These are phyloP conservation scores for Acacia concinna DNA, from an alignment of 331 rosid genomes.

Conservation along the genomic window DNA sequence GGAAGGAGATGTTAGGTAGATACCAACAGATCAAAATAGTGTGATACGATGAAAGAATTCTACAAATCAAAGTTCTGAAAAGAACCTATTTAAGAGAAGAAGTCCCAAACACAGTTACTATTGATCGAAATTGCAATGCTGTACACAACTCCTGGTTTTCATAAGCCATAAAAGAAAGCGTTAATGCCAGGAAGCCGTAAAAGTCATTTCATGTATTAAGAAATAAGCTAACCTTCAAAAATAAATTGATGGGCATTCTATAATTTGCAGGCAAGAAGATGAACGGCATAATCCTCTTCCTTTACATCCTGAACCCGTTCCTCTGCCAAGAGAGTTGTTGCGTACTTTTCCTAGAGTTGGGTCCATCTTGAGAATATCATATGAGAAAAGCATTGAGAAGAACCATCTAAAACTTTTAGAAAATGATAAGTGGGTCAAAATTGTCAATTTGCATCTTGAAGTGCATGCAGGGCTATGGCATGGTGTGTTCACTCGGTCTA, in stretches of 20 bases:
- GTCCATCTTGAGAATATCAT: slow-evolving; percentile 52
- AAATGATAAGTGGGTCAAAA: slow-evolving; percentile 59
- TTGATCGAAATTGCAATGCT: neutral
- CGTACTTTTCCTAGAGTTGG: slow-evolving; percentile 58
- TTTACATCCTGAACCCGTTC: slow-evolving; percentile 42
- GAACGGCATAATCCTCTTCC: slow-evolving; percentile 51
- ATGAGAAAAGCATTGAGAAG: slow-evolving; percentile 35
- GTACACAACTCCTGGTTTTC: neutral
- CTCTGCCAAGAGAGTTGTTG: slow-evolving; percentile 48
- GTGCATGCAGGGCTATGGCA: slow-evolving; percentile 56
- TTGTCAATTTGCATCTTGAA: slow-evolving; percentile 47
- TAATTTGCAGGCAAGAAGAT: slow-evolving; percentile 56
- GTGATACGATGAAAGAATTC: neutral
- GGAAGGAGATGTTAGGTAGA: too few relatives aligned
- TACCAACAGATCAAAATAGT: neutral
- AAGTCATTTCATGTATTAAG: neutral
- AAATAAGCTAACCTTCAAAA: neutral
- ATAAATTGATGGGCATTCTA: slow-evolving; percentile 8
- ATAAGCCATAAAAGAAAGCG: neutral
- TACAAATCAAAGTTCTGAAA: neutral
- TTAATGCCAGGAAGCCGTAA: neutral
- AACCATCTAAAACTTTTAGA: slow-evolving; percentile 31
- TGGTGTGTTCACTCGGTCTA: slow-evolving; percentile 42
- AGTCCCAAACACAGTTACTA: neutral
- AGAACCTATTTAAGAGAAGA: neutral